These are phyloP conservation scores for Paratinospora sagittata DNA, from an alignment of 164 flowering plant species.

Conservation along the genomic window DNA sequence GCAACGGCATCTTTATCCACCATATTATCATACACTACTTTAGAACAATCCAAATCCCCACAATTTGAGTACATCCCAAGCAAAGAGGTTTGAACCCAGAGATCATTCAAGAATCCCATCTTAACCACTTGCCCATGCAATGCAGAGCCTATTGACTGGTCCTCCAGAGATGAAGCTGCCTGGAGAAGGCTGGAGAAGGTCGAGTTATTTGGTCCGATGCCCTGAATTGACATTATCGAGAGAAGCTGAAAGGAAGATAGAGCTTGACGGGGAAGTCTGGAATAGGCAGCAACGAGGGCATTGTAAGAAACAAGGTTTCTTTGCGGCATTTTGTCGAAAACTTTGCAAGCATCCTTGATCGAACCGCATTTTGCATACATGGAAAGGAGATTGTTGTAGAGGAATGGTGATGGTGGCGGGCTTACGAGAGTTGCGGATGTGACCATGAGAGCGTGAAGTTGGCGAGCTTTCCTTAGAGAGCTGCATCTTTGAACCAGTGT, in stretches of 20 bases:
- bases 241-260: slow-evolving; percentile 29
- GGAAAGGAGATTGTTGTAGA: slow-evolving; percentile 63
- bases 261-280: slow-evolving; percentile 33
- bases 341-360: slow-evolving; percentile 31
- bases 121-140: slow-evolving; percentile 51
- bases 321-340: slow-evolving; percentile 79
- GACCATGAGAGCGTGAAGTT: slow-evolving; percentile 63
- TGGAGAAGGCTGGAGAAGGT: slow-evolving; percentile 71
- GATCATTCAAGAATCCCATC: slow-evolving; percentile 42
- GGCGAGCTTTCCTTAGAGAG: slow-evolving; percentile 52
- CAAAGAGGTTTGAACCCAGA: slow-evolving; percentile 58
- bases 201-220: slow-evolving; percentile 41
- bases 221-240: slow-evolving; percentile 30
- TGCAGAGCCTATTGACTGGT: slow-evolving; percentile 30
- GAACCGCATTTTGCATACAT: slow-evolving; percentile 67
- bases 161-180: slow-evolving; percentile 37
- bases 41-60: slow-evolving; percentile 51
- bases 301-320: slow-evolving; percentile 68
- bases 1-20: slow-evolving; percentile 47
- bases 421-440: slow-evolving; percentile 28
- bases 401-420: slow-evolving; percentile 33
- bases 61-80: slow-evolving; percentile 64
- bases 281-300: slow-evolving; percentile 59
- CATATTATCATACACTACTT: slow-evolving; percentile 33
- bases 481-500: slow-evolving; percentile 50